These are phyloP conservation scores for Aspergillus flavus DNA, from an alignment of 2,329 filamentous ascomycete species.

Conservation along the genomic window DNA sequence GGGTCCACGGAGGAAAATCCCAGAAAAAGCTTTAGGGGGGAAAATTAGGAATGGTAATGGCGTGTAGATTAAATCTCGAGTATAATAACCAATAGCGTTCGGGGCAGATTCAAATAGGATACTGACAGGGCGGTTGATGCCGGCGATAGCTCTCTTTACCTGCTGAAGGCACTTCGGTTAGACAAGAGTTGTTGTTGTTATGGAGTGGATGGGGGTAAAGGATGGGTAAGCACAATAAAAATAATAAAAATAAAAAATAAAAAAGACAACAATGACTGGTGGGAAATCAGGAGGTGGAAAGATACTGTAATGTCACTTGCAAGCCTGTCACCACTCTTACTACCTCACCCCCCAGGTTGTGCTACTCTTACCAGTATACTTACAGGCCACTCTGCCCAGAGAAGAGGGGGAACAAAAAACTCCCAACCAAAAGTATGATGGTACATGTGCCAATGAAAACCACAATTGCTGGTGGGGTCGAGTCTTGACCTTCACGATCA, in stretches of 20 bases:
- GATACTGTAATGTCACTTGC: conserved; percentile 11
- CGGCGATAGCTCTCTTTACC: conserved; percentile 19
- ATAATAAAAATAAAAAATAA: not conserved
- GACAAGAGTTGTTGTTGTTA: conserved; percentile 2
- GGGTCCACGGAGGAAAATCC: conserved; percentile 22
- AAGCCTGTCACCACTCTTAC: not conserved
- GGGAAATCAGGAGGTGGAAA: not conserved
- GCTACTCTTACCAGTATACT: not conserved
- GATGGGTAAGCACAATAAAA: not conserved
- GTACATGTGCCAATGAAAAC: conserved; percentile 14
- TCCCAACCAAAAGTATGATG: conserved; percentile 15
- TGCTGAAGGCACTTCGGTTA: conserved; percentile 4
- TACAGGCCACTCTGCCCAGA: not conserved
- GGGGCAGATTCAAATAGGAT: conserved; percentile 5
- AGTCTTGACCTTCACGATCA: conserved; percentile 5
- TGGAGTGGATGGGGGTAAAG: not conserved
- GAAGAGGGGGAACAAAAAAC: conserved; percentile 5
- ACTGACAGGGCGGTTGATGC: conserved; percentile 27
- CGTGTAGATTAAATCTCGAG: conserved; percentile 9
- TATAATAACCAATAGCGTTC: conserved; percentile 9
- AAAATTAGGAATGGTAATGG: conserved; percentile 5
- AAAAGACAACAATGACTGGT: not conserved
- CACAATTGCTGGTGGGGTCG: conserved; percentile 11
- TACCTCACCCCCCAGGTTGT: not conserved
- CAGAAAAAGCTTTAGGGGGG: not conserved